Percentiles rank a stretch among this genome's conserved stretches.
Conservation (phyloP, 768 basidiomycete genomes). For the Suillus tomentosus region DNA sequence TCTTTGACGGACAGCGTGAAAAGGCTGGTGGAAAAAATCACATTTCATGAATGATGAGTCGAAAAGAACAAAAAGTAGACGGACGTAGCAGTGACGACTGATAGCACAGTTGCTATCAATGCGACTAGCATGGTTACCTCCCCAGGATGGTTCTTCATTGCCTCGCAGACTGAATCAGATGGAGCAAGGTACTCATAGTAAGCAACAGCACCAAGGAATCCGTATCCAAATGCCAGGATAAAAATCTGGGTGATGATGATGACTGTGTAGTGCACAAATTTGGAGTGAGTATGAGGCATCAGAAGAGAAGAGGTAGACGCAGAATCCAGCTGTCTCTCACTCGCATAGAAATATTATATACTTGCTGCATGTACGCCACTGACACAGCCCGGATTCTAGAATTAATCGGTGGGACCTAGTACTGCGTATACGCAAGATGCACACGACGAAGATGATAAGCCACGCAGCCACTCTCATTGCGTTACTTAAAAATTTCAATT, state of each 20-base stretch:
- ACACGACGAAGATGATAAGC: neutral
- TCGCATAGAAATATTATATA: neutral
- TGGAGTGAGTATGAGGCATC: neutral
- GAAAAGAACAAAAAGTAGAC: neutral
- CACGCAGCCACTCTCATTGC: neutral
- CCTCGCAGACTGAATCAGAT: neutral
- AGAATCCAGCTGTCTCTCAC: neutral
- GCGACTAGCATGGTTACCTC: conserved; percentile 9
- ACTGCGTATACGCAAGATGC: neutral
- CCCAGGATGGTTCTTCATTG: conserved; percentile 5
- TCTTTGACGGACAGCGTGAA: conserved; percentile 15
- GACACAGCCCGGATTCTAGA: neutral
- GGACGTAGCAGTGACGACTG: neutral
- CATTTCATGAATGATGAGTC: neutral
- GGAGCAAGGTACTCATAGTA: conserved; percentile 4
- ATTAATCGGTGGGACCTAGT: neutral
- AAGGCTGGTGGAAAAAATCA: neutral
- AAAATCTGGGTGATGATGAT: neutral
- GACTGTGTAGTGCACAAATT: neutral
- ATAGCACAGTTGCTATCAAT: conserved; percentile 9
- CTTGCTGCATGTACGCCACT: neutral
- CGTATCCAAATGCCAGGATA: conserved; percentile 11
- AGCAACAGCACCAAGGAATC: conserved; percentile 13
- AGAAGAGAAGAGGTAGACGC: neutral
- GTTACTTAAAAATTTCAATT: neutral